Conservation (phyloP, 192 early-diverging fungal genomes). For the Coemansia sp. region DNA sequence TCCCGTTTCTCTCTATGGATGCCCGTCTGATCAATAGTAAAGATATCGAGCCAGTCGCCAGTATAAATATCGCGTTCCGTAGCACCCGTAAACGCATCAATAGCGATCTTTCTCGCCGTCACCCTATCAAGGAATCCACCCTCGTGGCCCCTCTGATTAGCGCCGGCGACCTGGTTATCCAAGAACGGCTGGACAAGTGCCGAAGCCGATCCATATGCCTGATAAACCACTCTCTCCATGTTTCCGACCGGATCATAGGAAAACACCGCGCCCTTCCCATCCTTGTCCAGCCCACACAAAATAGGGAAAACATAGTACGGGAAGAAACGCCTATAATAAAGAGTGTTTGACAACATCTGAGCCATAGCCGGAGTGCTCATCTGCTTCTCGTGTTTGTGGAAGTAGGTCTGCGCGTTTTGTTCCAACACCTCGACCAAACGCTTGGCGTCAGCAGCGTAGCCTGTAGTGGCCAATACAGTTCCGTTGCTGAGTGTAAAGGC, state of each 20-base stretch:
- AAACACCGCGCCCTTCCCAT: constrained; percentile 91
- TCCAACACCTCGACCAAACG: constrained; percentile 81
- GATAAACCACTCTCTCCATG: constrained; percentile 76
- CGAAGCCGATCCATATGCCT: constrained; percentile 83
- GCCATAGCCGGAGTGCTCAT: constrained; percentile 89
- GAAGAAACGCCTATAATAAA: constrained; percentile 95
- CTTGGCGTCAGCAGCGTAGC: constrained; percentile 88
- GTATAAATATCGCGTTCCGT: constrained; percentile 99
- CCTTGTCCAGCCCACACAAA: constrained; percentile 86
- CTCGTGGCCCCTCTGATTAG: constrained; percentile 64
- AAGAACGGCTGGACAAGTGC: constrained; percentile 96
- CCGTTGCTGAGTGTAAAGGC: constrained; percentile 84
- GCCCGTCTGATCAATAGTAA: constrained; percentile 79
- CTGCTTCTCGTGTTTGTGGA: constrained; percentile 84
- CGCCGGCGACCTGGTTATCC: constrained; percentile 88
- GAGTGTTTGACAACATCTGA: constrained; percentile 90
- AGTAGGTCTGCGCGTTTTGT: constrained; percentile 93
- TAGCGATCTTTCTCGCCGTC: constrained; percentile 76
- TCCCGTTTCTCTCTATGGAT: constrained; percentile 72
- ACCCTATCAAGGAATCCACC: constrained; percentile 18
- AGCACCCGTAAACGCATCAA: constrained; percentile 95
- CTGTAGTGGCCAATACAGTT: constrained; percentile 82
- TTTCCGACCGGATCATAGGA: constrained; percentile 94
- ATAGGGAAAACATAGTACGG: constrained; percentile 94
- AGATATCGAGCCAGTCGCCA: constrained; percentile 94